Percentiles rank a stretch among this genome's conserved stretches.
These are phyloP conservation scores for Phytophthora pseudosyringae DNA, from an alignment of 352 stramenopile genomes.

Conservation along the genomic window DNA sequence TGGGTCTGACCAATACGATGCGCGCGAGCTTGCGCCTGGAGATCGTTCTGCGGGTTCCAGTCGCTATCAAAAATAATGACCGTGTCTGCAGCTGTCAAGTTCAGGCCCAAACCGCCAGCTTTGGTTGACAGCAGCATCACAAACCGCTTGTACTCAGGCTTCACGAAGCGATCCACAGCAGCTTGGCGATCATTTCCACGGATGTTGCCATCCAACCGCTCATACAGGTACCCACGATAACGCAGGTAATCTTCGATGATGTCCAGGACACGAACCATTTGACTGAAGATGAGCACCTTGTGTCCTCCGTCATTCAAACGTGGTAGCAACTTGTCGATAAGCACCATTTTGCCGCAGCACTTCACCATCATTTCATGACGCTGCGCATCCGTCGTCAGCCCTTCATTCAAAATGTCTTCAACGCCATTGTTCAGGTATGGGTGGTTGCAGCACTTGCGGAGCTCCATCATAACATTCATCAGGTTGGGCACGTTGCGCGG, in stretches of 20 bases:
- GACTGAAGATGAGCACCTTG: conserved; percentile 99
- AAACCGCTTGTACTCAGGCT: conserved; percentile 94
- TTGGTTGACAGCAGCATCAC: conserved; percentile 99
- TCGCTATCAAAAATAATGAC: conserved; percentile 99
- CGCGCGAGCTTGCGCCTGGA: conserved; percentile 93
- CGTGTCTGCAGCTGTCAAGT: conserved; percentile 94
- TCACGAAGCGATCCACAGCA: conserved; percentile 89
- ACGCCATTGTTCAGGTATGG: conserved; percentile 95
- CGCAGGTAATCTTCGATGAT: conserved; percentile 99
- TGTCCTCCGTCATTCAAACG: conserved; percentile 97
- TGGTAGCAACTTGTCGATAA: conserved; percentile 99
- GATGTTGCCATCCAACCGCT: conserved; percentile 98
- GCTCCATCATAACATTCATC: conserved; percentile 94
- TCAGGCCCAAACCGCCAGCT: conserved; percentile 94
- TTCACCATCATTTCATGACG: conserved; percentile 96
- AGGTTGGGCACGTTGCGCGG: conserved; percentile 88
- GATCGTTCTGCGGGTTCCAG: conserved; percentile 98
- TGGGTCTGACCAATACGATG: conserved; percentile 94
- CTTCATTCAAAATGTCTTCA: conserved; percentile 87
- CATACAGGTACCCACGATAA: conserved; percentile 92
- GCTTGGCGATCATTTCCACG: conserved; percentile 90
- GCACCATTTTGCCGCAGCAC: conserved; percentile 99
- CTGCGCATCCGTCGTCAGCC: conserved; percentile 69
- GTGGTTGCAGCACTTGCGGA: conserved; percentile 93
- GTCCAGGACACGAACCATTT: conserved; percentile 99